phyloP scores from a whole-genome alignment of 2,329 filamentous ascomycete genomes.

The Pseudogymnoascus sp. region DNA sequence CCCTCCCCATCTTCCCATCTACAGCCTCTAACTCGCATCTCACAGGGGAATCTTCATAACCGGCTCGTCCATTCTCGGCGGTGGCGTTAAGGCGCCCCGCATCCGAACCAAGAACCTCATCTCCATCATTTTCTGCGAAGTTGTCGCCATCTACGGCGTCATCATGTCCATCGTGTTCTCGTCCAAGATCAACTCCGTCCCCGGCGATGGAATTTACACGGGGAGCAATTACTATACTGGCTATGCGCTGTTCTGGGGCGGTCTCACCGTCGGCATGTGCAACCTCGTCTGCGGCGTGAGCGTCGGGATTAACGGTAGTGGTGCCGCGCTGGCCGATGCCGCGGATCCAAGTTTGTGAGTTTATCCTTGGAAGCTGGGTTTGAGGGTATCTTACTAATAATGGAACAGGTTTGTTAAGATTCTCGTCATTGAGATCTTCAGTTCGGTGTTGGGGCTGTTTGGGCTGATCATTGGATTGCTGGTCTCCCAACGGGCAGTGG shows the following conservation, averaged over 20 bases:
- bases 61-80: slow-evolving; percentile 92
- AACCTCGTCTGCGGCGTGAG: slow-evolving; percentile 94
- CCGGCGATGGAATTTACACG: slow-evolving; percentile 58
- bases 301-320: slow-evolving; percentile 96
- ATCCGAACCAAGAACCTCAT: slow-evolving; percentile 99
- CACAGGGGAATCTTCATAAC: slow-evolving; percentile 97
- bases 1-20: neutral
- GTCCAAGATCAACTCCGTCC: slow-evolving; percentile 65
- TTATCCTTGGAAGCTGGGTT: neutral
- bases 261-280: slow-evolving; percentile 88
- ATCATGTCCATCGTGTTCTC: slow-evolving; percentile 99
- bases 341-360: slow-evolving; percentile 82
- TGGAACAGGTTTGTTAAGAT: slow-evolving; percentile 84
- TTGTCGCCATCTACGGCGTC: slow-evolving; percentile 98
- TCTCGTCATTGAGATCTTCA: slow-evolving; percentile 98
- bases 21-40: slow-evolving; percentile 12
- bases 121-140: slow-evolving; percentile 99
- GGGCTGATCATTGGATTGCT: slow-evolving; percentile 91
- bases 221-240: slow-evolving; percentile 86
- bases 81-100: slow-evolving; percentile 89
- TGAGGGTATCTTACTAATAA: slow-evolving; percentile 16
- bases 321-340: slow-evolving; percentile 91
- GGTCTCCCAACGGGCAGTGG: slow-evolving; percentile 71
- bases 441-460: slow-evolving; percentile 91
- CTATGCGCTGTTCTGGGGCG: slow-evolving; percentile 92